Evolutionary conservation across 805 yeast genomes (phyloP), one percentile per base, ranked within the genome.

Genomic region (Ogataea saltuana): DNA sequence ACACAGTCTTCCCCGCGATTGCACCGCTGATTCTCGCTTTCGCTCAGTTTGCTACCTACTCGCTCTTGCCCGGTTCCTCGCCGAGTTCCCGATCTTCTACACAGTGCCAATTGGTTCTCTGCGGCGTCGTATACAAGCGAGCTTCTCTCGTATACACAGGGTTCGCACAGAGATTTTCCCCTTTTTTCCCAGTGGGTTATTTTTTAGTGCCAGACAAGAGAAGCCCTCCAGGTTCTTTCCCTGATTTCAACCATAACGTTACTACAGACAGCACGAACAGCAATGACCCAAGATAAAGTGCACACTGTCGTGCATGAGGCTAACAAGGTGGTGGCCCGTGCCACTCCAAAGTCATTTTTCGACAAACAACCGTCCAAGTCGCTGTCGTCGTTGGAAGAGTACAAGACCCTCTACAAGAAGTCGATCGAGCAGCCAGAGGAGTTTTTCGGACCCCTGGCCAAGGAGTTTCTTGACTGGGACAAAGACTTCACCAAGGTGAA

Each of bases 391-490:
- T 60, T 87, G 39, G 85, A 80, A 9, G 83, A 88, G 53, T 90
- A 90, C 73, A 67, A 78, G 50, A 63, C 70, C 46, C 58, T 88
- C 67, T 87, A 90, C 71, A 64, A 78, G 50, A 74, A 86, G 71
- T 85, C 95, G 19, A 80, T 90, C 51, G 72, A 78, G 44, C 78
- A 86, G 58, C 98, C 98, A 32, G 85, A 78, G 42, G 74, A 68
- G 26, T 90, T 91, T 65, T 90, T 86, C 64, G 90, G 89, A 36
- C 78, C 80, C 39, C 70, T 76, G 63, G 97, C 96, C 39, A 75
- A 73, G 45, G 78, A 83, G 58, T 74, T 79, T 44, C 75, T 90
- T 53, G 68, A 76, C 56, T 90, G 97, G 97, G 87, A 83, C 61
- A 78, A 73, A 46, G 88, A 81, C 41, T 90, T 87, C 67, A 72